A percentile compares a stretch with the other conserved stretches of the same genome.
Conservation (phyloP, 78 protist genomes). For the Ministeria vibrans region DNA sequence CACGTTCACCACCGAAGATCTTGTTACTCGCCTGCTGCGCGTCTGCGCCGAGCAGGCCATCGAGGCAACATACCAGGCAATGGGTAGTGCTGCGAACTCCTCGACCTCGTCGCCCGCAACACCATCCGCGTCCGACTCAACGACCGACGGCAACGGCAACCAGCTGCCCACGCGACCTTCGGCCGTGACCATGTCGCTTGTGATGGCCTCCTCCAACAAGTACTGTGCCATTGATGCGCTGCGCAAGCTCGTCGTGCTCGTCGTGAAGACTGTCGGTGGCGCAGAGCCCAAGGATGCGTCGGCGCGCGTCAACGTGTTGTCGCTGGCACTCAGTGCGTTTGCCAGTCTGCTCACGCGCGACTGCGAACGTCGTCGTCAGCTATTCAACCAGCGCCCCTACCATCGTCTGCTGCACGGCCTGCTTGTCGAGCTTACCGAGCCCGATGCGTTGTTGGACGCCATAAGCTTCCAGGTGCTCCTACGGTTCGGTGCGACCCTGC, state of each 20-base stretch:
- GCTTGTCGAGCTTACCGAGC: slow-evolving; percentile 50
- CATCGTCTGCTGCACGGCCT: slow-evolving; percentile 61
- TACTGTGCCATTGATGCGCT: too few relatives aligned
- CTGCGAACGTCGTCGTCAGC: slow-evolving; percentile 35
- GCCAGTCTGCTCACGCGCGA: slow-evolving; percentile 38
- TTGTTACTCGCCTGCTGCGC: slow-evolving; percentile 30
- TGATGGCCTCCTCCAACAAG: too few relatives aligned
- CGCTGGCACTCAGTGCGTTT: slow-evolving; percentile 37
- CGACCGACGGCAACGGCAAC: neutral
- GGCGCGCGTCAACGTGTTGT: too few relatives aligned
- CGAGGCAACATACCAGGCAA: too few relatives aligned
- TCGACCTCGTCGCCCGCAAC: neutral
- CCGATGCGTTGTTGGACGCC: slow-evolving; percentile 56
- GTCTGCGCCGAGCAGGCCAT: slow-evolving; percentile 30
- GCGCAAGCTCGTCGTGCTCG: slow-evolving; percentile 31
- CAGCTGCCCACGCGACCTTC: neutral
- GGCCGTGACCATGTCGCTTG: too few relatives aligned
- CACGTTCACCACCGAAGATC: slow-evolving; percentile 31
- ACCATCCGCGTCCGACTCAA: neutral
- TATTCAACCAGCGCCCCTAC: slow-evolving; percentile 86
- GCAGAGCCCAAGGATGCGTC: too few relatives aligned
- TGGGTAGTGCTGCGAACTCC: neutral
- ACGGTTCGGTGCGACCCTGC: slow-evolving; percentile 58
- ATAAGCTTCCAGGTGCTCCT: slow-evolving; percentile 39
- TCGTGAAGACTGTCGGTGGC: too few relatives aligned